Conservation (phyloP, 2,329 filamentous ascomycete genomes). For the Sclerotinia spermophila region DNA sequence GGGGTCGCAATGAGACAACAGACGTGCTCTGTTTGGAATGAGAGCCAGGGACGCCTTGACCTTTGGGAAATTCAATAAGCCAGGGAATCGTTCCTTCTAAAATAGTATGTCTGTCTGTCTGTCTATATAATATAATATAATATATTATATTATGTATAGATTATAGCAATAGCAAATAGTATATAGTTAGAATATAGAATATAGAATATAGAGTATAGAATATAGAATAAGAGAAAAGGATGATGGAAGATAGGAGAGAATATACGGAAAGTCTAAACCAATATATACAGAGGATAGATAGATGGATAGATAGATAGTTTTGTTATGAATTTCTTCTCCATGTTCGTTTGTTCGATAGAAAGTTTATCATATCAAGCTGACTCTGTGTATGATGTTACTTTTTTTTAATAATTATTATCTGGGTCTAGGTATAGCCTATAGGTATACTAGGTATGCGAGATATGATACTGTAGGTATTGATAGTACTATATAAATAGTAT, state of each 20-base stretch:
- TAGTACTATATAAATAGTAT: too few relatives aligned
- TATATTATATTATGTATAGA: background rate
- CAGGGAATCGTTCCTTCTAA: conserved; percentile 9
- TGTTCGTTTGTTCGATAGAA: too few relatives aligned
- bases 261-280: too few relatives aligned
- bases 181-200: background rate
- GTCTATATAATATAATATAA: background rate
- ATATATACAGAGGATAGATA: too few relatives aligned
- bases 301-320: too few relatives aligned
- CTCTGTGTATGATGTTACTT: background rate
- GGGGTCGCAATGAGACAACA: conserved; percentile 15
- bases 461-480: too few relatives aligned
- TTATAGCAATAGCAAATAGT: background rate
- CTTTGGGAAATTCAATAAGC: conserved; percentile 6
- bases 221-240: background rate
- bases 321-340: too few relatives aligned
- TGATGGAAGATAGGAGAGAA: background rate
- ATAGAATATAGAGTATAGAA: background rate
- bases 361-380: background rate
- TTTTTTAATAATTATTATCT: too few relatives aligned
- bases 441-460: too few relatives aligned
- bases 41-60: conserved; percentile 14
- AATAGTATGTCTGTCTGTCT: background rate
- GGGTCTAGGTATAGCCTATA: background rate
- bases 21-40: conserved; percentile 17